A percentile compares a stretch with the other conserved stretches of the same genome.
Evolutionary conservation across 371 early-diverging fungal species (phyloP).

Genomic region (Coemansia sp.): DNA sequence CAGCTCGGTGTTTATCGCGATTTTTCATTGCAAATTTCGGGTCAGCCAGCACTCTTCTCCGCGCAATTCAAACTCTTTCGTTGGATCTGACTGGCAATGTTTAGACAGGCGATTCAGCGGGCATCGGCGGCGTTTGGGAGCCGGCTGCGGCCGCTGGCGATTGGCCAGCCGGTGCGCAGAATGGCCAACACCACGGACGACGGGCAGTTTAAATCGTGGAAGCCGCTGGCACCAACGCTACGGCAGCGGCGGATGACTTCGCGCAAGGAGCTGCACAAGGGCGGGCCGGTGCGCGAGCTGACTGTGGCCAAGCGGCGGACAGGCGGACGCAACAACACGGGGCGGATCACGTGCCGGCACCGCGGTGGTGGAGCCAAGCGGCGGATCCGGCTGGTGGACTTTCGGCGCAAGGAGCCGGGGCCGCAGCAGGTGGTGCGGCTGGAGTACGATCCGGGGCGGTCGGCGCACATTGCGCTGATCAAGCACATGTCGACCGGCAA

Average conservation of each 20-base stretch:
- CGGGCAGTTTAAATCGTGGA: conserved; percentile 87
- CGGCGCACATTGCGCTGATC: conserved; percentile 90
- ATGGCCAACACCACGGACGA: conserved; percentile 50
- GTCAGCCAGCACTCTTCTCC: neutral
- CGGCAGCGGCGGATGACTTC: conserved; percentile 82
- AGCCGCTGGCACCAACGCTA: conserved; percentile 86
- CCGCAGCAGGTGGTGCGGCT: conserved; percentile 82
- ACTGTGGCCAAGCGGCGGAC: conserved; percentile 79
- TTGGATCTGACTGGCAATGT: conserved; percentile 3
- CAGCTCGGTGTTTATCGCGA: neutral
- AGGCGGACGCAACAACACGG: conserved; percentile 91
- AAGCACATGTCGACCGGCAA: conserved; percentile 72
- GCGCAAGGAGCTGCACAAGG: conserved; percentile 89
- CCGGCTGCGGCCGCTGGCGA: neutral
- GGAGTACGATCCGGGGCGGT: conserved; percentile 95
- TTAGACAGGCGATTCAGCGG: conserved; percentile 26
- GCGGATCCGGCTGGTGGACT: conserved; percentile 87
- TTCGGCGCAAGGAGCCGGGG: conserved; percentile 74
- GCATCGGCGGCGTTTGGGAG: conserved; percentile 4
- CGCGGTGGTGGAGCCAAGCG: conserved; percentile 95
- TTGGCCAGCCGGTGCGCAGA: conserved; percentile 11
- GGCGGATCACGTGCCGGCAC: conserved; percentile 90
- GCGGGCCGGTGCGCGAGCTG: conserved; percentile 77
- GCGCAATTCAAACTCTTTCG: neutral
- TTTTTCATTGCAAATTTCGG: neutral